Evolutionary conservation across 331 rosid genomes (phyloP).

Genomic region (Rhamnella rubrinervis): DNA sequence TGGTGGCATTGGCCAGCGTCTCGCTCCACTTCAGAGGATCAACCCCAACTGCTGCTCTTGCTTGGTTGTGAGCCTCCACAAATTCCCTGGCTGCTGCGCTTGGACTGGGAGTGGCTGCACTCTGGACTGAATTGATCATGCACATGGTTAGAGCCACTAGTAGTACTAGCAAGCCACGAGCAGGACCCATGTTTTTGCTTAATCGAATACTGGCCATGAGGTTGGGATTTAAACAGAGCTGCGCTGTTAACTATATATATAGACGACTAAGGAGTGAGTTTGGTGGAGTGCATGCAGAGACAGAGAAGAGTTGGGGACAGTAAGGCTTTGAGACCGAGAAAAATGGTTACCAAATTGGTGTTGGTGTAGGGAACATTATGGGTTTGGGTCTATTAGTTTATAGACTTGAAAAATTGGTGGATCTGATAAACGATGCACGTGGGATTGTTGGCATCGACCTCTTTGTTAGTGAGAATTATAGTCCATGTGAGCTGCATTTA

Average conservation of each 20-base stretch:
- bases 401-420: too few species aligned
- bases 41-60: slow-evolving; percentile 76
- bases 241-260: background rate
- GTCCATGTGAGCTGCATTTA: slow-evolving; percentile 19
- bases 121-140: slow-evolving; percentile 8
- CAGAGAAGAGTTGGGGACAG: too few species aligned
- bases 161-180: background rate
- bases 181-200: background rate
- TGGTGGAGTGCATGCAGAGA: too few species aligned
- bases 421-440: background rate
- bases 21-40: slow-evolving; percentile 69
- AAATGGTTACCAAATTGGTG: background rate
- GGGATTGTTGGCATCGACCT: slow-evolving; percentile 8
- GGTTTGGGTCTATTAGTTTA: background rate
- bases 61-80: slow-evolving; percentile 72
- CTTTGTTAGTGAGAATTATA: background rate
- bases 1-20: slow-evolving; percentile 54
- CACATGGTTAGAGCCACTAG: slow-evolving; percentile 20
- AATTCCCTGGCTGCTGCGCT: slow-evolving; percentile 51
- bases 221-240: background rate
- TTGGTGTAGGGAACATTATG: background rate
- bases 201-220: background rate
- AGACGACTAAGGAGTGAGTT: too few species aligned
- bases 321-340: too few species aligned
- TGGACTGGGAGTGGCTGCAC: slow-evolving; percentile 6